phyloP scores from a whole-genome alignment of 345 rosid genomes.

The Eucalyptus curtisii region DNA sequence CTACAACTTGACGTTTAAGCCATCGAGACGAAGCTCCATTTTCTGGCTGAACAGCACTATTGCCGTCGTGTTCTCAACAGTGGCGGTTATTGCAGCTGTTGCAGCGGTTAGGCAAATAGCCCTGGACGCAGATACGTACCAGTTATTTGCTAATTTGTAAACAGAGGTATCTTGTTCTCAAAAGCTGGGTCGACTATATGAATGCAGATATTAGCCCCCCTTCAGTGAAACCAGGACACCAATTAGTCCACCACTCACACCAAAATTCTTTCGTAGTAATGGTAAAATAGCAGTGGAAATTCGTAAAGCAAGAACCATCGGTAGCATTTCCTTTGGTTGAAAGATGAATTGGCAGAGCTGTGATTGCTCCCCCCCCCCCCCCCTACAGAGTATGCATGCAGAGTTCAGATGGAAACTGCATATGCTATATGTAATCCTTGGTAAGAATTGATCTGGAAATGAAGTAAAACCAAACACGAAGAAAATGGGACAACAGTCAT shows the following conservation, averaged over 20 bases:
- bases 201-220: background rate
- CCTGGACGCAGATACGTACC: conserved; percentile 52
- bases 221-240: background rate
- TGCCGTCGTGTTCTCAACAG: conserved; percentile 36
- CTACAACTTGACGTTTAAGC: conserved; percentile 75
- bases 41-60: conserved; percentile 62
- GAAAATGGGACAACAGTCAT: background rate
- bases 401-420: background rate
- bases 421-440: background rate
- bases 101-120: conserved; percentile 68
- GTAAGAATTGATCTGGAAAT: background rate
- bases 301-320: background rate
- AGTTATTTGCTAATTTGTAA: conserved; percentile 59
- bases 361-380: background rate
- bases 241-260: background rate
- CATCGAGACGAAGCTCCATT: conserved; percentile 38
- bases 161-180: background rate
- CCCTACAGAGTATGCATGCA: background rate
- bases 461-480: background rate
- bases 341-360: background rate
- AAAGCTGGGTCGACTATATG: background rate
- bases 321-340: background rate
- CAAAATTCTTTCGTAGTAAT: background rate
- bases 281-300: background rate
- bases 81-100: conserved; percentile 51